phyloP scores from a whole-genome alignment of 2,329 filamentous ascomycete genomes.

The Talaromyces sp. region DNA sequence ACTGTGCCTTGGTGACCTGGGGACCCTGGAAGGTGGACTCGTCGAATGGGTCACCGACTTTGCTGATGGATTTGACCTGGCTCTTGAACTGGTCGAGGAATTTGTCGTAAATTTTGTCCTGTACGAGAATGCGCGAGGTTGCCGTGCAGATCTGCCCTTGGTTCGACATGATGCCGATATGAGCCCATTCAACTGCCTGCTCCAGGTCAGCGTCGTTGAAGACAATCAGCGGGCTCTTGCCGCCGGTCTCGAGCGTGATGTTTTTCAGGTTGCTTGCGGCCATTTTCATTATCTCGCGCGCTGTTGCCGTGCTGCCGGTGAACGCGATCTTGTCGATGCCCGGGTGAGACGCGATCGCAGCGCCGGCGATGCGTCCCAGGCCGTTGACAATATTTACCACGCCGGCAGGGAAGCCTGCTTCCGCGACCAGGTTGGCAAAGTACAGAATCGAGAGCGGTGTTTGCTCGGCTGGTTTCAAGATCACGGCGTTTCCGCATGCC shows the following conservation, averaged over 20 bases:
- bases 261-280: constrained; percentile 62
- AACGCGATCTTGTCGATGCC: constrained; percentile 74
- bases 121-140: constrained; percentile 54
- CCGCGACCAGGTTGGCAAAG: constrained; percentile 61
- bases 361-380: constrained; percentile 62
- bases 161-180: constrained; percentile 55
- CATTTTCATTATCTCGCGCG: constrained; percentile 70
- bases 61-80: constrained; percentile 28
- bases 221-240: constrained; percentile 54
- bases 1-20: constrained; percentile 42
- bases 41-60: constrained; percentile 41
- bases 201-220: constrained; percentile 57
- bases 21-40: constrained; percentile 40
- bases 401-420: constrained; percentile 73
- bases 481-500: constrained; percentile 54
- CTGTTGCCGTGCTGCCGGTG: constrained; percentile 70
- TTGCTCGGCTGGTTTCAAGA: constrained; percentile 56
- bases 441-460: constrained; percentile 56
- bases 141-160: constrained; percentile 59
- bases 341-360: constrained; percentile 63
- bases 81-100: constrained; percentile 37
- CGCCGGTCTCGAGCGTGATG: constrained; percentile 58
- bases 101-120: constrained; percentile 47
- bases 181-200: constrained; percentile 46
- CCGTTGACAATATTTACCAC: constrained; percentile 75